Evolutionary conservation across 2,329 filamentous ascomycete species (phyloP), one percentile per base, ranked within the genome.

Genomic region (Neofusicoccum cordaticola): DNA sequence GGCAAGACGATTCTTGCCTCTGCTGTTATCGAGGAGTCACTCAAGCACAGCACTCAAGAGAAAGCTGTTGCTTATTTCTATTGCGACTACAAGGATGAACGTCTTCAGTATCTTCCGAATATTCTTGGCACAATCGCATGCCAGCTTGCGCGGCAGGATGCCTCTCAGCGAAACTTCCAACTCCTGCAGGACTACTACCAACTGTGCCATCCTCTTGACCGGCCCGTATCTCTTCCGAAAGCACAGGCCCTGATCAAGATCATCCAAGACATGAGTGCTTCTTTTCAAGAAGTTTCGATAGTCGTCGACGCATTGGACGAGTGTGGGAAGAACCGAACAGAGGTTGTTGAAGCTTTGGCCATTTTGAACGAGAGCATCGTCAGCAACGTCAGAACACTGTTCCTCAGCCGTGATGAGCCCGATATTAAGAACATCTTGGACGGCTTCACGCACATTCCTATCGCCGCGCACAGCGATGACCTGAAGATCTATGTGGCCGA

Each of bases 231-330:
- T 3, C 4, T 15, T 0, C 58, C 64, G 0, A 42, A 60, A 17
- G 1, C 19, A 8, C 2, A 65, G 41, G 9, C 66, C 45, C 45
- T 69, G 48, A 9, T 56, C 6, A 50, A 61, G 9, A 17, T 68
- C 2, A 58, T 70, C 17, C 11, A 60, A 19, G 37, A 67, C 2
- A 71, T 70, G 66, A 50, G 64, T 7, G 17, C 4, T 2, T 22
- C 1, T 9, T 70, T 70, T 35, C 56, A 69, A 1, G 63, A 65
- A 19, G 65, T 67, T 6, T 60, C 66, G 22, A 69, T 75, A 2
- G 22, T 74, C 27, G 68, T 75, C 0, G 73, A 75, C 66, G 71
- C 66, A 5, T 44, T 74, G 2, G 72, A 75, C 61, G 72, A 75
- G 48, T 69, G 70, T 60, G 63, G 58, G 4, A 34, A 63, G 8